Evolutionary conservation across 2,329 filamentous ascomycete species (phyloP), one percentile per base, ranked within the genome.

Genomic region (Polychaeton citri): DNA sequence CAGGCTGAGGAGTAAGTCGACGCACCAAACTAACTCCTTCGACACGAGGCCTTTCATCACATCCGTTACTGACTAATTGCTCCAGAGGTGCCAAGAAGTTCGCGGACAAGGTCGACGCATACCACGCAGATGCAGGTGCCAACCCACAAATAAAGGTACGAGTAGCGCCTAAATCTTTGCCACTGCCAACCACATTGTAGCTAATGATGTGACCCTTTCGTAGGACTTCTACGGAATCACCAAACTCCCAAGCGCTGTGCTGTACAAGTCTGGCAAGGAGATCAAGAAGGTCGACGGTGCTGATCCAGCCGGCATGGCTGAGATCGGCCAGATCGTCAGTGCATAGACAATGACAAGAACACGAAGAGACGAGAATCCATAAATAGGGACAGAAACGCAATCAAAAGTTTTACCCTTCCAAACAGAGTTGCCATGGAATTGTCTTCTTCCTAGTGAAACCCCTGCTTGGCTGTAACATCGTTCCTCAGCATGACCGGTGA

Each of bases 211-310:
- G 21, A 24, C 32, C 19, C 28, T 38, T 21, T 26, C 19, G 4
- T 20, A 43, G 44, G 44, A 43, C 5, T 45, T 40, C 38, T 48
- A 50, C 39, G 43, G 43, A 30, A 44, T 53, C 36, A 39, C 37
- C 21, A 38, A 41, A 18, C 39, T 39, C 10, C 53, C 53, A 7
- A 49, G 47, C 31, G 45, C 51, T 6, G 37, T 55, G 13, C 43
- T 55, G 13, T 57, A 41, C 44, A 54, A 52, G 42, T 43, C 52
- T 26, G 53, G 53, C 34, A 39, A 50, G 39, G 46, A 54, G 38
- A 30, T 54, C 30, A 51, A 49, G 43, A 46, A 49, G 39, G 46
- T 49, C 16, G 45, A 49, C 16, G 49, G 50, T 24, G 42, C 42
- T 38, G 41, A 44, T 28, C 38, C 36, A 16, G 38, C 38, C 16